Conservation (phyloP, 208 protist species). For the Zelonia costaricensis region DNA sequence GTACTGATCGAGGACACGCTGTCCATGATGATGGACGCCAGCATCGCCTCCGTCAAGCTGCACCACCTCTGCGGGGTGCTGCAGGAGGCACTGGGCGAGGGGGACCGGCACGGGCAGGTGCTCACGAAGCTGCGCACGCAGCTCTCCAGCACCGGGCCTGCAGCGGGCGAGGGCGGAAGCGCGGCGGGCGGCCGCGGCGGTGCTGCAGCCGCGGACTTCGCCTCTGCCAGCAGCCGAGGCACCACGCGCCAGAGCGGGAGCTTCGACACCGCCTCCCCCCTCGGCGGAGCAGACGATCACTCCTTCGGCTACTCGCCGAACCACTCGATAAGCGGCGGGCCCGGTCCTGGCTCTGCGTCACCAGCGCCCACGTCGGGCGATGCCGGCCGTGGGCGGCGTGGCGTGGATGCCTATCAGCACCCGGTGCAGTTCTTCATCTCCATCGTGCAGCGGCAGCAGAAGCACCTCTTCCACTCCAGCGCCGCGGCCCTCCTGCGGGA, state of each 20-base stretch:
- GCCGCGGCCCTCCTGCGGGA: conserved; percentile 50
- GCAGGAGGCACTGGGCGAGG: conserved; percentile 18
- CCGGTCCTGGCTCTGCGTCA: neutral
- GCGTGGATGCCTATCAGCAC: conserved; percentile 32
- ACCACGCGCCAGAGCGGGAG: neutral
- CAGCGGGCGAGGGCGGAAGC: neutral
- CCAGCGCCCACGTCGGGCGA: neutral
- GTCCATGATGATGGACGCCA: conserved; percentile 88
- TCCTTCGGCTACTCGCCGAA: neutral
- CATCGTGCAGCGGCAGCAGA: conserved; percentile 60
- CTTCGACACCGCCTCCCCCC: neutral
- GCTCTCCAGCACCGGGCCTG: conserved; percentile 17
- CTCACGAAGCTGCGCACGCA: conserved; percentile 48
- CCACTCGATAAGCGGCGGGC: neutral
- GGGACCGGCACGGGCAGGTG: conserved; percentile 28
- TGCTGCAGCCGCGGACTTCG: neutral
- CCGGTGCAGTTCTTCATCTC: conserved; percentile 78
- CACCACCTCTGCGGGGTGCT: conserved; percentile 70
- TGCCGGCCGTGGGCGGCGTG: conserved; percentile 2
- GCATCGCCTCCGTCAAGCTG: conserved; percentile 79
- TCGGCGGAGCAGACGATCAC: neutral
- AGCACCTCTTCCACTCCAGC: conserved; percentile 48
- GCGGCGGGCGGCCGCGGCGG: neutral
- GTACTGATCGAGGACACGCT: conserved; percentile 87
- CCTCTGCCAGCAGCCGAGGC: too few species aligned